Conservation (phyloP, 805 yeast genomes). For the Hanseniaspora taiwanica region DNA sequence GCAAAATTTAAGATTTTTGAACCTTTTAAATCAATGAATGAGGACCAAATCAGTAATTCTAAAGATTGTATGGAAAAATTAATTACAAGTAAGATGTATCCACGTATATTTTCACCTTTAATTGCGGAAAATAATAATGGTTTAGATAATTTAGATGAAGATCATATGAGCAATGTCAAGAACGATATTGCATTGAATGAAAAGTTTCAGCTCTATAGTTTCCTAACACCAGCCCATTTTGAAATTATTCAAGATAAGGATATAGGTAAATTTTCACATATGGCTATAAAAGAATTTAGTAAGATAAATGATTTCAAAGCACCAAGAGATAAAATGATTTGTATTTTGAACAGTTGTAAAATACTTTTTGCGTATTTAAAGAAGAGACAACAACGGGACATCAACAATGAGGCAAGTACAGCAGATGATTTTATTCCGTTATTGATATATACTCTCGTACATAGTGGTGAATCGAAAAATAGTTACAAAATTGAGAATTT, state of each 20-base stretch:
- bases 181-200: slow-evolving; percentile 40
- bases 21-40: slow-evolving; percentile 62
- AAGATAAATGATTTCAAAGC: slow-evolving; percentile 78
- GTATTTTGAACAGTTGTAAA: slow-evolving; percentile 83
- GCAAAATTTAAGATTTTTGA: slow-evolving; percentile 47
- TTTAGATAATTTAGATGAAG: slow-evolving; percentile 30
- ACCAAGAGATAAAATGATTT: slow-evolving; percentile 88
- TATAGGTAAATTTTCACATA: slow-evolving; percentile 42
- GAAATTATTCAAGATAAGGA: slow-evolving; percentile 51
- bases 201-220: slow-evolving; percentile 49
- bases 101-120: slow-evolving; percentile 65
- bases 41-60: slow-evolving; percentile 51
- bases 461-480: slow-evolving; percentile 1
- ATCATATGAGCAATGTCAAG: slow-evolving; percentile 49
- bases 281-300: slow-evolving; percentile 61
- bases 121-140: slow-evolving; percentile 23
- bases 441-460: slow-evolving; percentile 47
- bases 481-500: slow-evolving; percentile 45
- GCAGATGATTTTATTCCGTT: slow-evolving; percentile 94
- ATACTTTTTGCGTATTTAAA: slow-evolving; percentile 81
- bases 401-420: too few relatives aligned
- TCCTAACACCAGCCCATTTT: slow-evolving; percentile 66
- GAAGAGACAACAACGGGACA: slow-evolving; percentile 50
- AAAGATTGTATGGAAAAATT: slow-evolving; percentile 88
- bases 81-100: slow-evolving; percentile 75